Percentiles rank a stretch among this genome's conserved stretches.
These are phyloP conservation scores for Fusarium heterosporum DNA, from an alignment of 2,329 filamentous ascomycete genomes.

Conservation along the genomic window DNA sequence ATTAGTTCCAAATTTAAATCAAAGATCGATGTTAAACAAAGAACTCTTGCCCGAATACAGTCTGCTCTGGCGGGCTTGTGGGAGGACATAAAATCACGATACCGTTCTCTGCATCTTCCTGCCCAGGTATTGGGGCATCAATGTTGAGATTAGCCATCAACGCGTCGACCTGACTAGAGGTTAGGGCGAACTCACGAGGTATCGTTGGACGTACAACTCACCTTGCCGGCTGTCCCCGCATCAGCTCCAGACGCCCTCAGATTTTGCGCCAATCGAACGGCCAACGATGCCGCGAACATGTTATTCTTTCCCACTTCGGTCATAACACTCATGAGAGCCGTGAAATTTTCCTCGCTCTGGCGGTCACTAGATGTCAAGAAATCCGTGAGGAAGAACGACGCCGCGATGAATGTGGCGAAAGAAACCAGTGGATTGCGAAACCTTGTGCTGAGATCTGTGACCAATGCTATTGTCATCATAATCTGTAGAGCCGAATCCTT, in stretches of 20 bases:
- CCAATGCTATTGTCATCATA: constrained; percentile 30
- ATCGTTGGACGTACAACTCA: neutral
- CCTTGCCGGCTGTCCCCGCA: constrained; percentile 24
- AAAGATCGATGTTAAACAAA: neutral
- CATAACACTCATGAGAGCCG: constrained; percentile 63
- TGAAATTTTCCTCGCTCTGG: constrained; percentile 65
- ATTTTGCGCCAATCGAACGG: constrained; percentile 73
- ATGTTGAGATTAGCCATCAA: constrained; percentile 22
- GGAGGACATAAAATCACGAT: constrained; percentile 31
- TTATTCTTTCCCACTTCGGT: constrained; percentile 66
- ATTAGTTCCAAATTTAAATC: no score
- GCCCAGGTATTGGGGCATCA: constrained; percentile 18
- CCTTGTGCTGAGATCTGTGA: constrained; percentile 13
- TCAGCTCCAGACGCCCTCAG: constrained; percentile 57
- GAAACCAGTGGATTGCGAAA: constrained; percentile 33
- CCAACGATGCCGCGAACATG: constrained; percentile 59
- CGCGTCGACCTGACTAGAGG: neutral
- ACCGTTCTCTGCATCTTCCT: constrained; percentile 31
- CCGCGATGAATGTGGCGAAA: constrained; percentile 29
- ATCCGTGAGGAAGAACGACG: constrained; percentile 24
- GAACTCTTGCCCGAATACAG: neutral
- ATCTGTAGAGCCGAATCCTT: constrained; percentile 32
- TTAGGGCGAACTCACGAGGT: neutral
- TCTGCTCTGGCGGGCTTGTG: neutral
- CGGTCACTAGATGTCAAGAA: constrained; percentile 1